phyloP scores from a whole-genome alignment of 2,329 filamentous ascomycete species.

The Helotiales sp. region DNA sequence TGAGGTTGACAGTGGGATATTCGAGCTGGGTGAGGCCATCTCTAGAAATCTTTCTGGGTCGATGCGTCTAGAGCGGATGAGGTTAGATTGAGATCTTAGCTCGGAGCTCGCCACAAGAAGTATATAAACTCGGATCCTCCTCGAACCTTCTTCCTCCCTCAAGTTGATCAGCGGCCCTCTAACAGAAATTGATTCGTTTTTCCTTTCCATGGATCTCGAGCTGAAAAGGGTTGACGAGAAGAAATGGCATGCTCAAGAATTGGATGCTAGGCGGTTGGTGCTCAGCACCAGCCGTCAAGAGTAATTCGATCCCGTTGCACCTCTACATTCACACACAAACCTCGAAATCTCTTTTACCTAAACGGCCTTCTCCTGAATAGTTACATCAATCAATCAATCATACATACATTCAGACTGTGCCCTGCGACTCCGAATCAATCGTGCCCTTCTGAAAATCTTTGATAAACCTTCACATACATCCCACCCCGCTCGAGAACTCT shows the following conservation, averaged over 20 bases:
- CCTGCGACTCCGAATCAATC: neutral
- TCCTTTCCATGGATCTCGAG: conserved; percentile 55
- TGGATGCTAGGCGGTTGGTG: conserved; percentile 41
- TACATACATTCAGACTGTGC: neutral
- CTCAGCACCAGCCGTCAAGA: conserved; percentile 37
- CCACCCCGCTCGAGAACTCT: neutral
- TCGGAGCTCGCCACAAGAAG: neutral
- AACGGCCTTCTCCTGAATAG: neutral
- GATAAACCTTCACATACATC: neutral
- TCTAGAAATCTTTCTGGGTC: conserved; percentile 15
- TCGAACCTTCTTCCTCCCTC: conserved; percentile 42
- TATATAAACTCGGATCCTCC: neutral
- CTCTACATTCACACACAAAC: conserved; percentile 34
- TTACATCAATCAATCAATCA: conserved; percentile 3
- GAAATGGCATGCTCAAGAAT: conserved; percentile 46
- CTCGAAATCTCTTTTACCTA: conserved; percentile 14
- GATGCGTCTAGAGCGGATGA: neutral
- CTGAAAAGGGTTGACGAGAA: conserved; percentile 56
- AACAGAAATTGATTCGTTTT: conserved; percentile 63
- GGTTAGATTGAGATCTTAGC: neutral
- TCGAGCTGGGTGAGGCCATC: conserved; percentile 11
- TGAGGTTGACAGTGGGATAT: conserved; percentile 11
- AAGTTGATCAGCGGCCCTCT: conserved; percentile 60
- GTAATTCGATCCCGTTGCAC: conserved; percentile 43
- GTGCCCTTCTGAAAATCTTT: neutral